phyloP scores from a whole-genome alignment of 805 yeast genomes.

The Monosporozyma aquatica region DNA sequence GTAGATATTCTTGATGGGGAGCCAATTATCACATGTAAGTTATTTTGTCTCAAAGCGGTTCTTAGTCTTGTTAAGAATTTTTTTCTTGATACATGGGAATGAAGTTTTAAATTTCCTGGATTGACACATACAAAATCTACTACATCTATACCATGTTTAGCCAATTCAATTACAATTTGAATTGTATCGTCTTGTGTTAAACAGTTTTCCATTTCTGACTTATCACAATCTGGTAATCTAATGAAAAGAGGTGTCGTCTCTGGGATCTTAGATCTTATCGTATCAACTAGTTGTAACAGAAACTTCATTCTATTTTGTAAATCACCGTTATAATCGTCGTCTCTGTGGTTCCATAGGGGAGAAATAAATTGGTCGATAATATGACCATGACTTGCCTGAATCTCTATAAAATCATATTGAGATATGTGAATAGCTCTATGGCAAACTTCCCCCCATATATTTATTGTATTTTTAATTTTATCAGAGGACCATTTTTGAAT shows the following conservation, averaged over 20 bases:
- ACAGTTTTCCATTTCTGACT: slow-evolving; percentile 28
- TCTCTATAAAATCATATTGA: slow-evolving; percentile 52
- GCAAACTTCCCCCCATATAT: slow-evolving; percentile 39
- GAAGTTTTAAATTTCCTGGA: slow-evolving; percentile 16
- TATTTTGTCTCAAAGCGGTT: slow-evolving; percentile 4
- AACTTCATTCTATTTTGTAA: slow-evolving; percentile 49
- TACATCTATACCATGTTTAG: slow-evolving; percentile 40
- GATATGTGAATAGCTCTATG: slow-evolving; percentile 40
- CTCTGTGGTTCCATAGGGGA: slow-evolving; percentile 40
- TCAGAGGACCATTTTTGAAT: slow-evolving; percentile 36
- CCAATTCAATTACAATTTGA: slow-evolving; percentile 33
- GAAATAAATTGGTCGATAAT: slow-evolving; percentile 42
- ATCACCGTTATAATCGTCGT: slow-evolving; percentile 56
- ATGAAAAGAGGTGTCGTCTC: slow-evolving; percentile 39
- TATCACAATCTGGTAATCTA: slow-evolving; percentile 41
- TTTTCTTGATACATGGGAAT: background rate
- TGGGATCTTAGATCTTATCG: slow-evolving; percentile 20
- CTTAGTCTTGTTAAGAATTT: slow-evolving; percentile 4
- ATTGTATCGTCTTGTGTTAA: slow-evolving; percentile 41
- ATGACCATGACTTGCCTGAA: slow-evolving; percentile 59
- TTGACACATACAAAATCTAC: slow-evolving; percentile 46
- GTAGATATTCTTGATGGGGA: slow-evolving; percentile 39
- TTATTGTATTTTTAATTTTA: slow-evolving; percentile 36
- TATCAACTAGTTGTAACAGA: slow-evolving; percentile 32
- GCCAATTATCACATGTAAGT: slow-evolving; percentile 30